Evolutionary conservation across 352 stramenopile genomes (phyloP).

Genomic region (Phytophthora pini): DNA sequence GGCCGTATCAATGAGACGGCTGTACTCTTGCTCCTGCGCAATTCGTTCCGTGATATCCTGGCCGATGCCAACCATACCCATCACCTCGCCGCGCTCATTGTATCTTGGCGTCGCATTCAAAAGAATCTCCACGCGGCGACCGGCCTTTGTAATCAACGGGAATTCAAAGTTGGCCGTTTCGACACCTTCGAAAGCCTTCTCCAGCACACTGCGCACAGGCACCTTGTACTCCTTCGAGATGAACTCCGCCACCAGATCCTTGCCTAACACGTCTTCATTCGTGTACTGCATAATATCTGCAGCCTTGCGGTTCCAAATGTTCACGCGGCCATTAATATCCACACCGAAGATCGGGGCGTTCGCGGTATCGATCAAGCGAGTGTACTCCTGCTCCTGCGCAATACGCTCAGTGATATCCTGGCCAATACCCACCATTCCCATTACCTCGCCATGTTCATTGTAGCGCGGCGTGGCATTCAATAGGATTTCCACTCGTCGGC

Average conservation of each 20-base stretch:
- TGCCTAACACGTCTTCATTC: constrained; percentile 45
- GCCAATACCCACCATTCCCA: too few relatives aligned
- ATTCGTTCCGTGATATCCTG: constrained; percentile 84
- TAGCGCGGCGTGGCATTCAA: too few relatives aligned
- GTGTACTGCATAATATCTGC: constrained; percentile 52
- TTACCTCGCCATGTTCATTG: too few relatives aligned
- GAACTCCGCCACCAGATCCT: constrained; percentile 33
- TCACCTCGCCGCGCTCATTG: constrained; percentile 75
- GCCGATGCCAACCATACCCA: constrained; percentile 88
- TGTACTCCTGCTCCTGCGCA: too few relatives aligned
- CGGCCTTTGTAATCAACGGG: constrained; percentile 62
- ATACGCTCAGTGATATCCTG: too few relatives aligned
- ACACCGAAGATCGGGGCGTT: too few relatives aligned
- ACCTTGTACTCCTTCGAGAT: constrained; percentile 19
- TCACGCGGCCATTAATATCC: too few relatives aligned
- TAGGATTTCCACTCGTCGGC: too few relatives aligned
- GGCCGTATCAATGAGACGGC: constrained; percentile 68
- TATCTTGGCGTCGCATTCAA: constrained; percentile 74
- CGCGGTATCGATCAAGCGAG: too few relatives aligned
- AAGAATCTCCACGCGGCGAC: constrained; percentile 70
- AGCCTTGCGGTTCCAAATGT: too few relatives aligned
- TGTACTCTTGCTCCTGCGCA: constrained; percentile 76
- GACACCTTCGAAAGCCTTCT: constrained; percentile 23
- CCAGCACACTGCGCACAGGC: constrained; percentile 7
- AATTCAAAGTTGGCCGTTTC: constrained; percentile 12